Conservation (phyloP, 2,329 filamentous ascomycete species). For the Cladosporium sp. region DNA sequence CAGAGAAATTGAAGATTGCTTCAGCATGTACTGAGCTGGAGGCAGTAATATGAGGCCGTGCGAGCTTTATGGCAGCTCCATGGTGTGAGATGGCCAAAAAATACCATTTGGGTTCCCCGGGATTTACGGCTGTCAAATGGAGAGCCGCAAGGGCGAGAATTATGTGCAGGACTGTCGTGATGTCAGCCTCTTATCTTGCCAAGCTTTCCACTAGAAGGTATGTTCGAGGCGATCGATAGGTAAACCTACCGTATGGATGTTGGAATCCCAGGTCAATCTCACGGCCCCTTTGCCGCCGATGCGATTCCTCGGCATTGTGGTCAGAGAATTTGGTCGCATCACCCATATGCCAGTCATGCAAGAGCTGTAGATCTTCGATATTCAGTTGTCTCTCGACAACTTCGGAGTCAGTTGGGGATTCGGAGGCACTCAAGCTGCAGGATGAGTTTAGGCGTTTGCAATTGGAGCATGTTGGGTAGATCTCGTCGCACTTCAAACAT, state of each 20-base stretch:
- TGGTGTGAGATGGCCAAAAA: conserved; percentile 20
- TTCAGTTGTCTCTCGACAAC: conserved; percentile 8
- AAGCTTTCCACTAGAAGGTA: not conserved
- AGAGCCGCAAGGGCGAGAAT: conserved; percentile 21
- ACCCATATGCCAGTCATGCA: conserved; percentile 18
- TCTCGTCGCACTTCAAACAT: conserved; percentile 21
- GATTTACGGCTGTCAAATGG: conserved; percentile 17
- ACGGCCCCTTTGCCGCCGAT: conserved; percentile 5
- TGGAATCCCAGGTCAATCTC: conserved; percentile 16
- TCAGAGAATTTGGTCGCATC: conserved; percentile 8
- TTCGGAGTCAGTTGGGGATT: not conserved
- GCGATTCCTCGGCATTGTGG: not conserved
- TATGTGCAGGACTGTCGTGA: conserved; percentile 17
- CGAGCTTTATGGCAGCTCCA: conserved; percentile 19
- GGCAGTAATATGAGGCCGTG: conserved; percentile 17
- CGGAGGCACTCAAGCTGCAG: conserved; percentile 17
- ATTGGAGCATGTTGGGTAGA: conserved; percentile 19
- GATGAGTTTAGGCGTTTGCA: conserved; percentile 17
- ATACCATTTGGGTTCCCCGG: conserved; percentile 14
- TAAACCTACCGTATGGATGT: conserved; percentile 17
- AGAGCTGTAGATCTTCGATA: conserved; percentile 21
- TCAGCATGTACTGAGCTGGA: conserved; percentile 12
- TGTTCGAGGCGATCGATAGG: not conserved
- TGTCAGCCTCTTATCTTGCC: not conserved
- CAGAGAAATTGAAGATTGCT: conserved; percentile 21